phyloP scores from a whole-genome alignment of 371 early-diverging fungal species.

The Enterospora canceri region DNA sequence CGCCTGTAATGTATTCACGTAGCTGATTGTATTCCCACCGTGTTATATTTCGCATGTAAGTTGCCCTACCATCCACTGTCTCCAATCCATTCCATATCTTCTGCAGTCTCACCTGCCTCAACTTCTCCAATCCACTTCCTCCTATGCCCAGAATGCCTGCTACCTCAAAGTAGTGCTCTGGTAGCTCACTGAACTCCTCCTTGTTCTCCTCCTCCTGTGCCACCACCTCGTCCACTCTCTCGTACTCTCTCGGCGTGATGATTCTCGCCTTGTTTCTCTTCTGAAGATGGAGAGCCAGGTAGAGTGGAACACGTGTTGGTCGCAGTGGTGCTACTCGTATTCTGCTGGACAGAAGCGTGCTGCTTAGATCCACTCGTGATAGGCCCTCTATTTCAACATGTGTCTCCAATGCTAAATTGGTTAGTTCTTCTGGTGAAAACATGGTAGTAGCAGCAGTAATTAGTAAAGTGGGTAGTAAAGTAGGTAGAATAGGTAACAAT shows the following conservation, averaged over 20 bases:
- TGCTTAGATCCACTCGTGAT: not conserved
- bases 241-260: constrained; percentile 19
- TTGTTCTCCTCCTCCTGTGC: constrained; percentile 22
- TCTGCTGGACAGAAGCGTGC: not conserved
- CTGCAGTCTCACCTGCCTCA: constrained; percentile 30
- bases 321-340: constrained; percentile 11
- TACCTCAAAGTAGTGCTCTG: constrained; percentile 32
- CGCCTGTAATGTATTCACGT: constrained; percentile 16
- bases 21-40: constrained; percentile 43
- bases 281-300: constrained; percentile 35
- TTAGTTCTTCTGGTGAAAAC: constrained; percentile 22
- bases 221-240: not conserved
- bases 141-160: not conserved
- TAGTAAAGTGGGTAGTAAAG: too few species aligned
- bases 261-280: constrained; percentile 21
- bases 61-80: constrained; percentile 35
- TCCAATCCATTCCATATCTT: constrained; percentile 37
- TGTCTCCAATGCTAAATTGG: constrained; percentile 14
- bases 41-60: constrained; percentile 40
- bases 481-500: too few species aligned
- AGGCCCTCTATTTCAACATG: constrained; percentile 8
- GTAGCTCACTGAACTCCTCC: constrained; percentile 28
- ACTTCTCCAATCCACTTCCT: constrained; percentile 4
- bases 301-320: constrained; percentile 30
- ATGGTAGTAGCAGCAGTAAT: too few species aligned